Evolutionary conservation across 345 rosid genomes (phyloP).

Genomic region (Populus pruinosa): DNA sequence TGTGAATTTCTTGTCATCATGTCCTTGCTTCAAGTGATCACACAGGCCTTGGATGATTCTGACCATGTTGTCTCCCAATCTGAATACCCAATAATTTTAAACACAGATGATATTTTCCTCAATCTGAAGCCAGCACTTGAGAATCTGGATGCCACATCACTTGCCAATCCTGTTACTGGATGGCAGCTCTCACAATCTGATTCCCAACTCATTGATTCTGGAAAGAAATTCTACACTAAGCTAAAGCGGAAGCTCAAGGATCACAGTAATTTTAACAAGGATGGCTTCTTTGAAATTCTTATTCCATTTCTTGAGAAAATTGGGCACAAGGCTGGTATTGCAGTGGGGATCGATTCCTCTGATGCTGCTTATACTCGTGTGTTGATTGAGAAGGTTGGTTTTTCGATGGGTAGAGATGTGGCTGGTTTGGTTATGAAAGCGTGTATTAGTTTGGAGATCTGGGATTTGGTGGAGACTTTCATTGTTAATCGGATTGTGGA

Average conservation of each 20-base stretch:
- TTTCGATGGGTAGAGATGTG: constrained; percentile 53
- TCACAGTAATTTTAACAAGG: constrained; percentile 41
- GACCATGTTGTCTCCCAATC: constrained; percentile 28
- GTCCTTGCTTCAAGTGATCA: constrained; percentile 66
- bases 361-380: constrained; percentile 21
- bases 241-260: constrained; percentile 60
- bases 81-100: constrained; percentile 57
- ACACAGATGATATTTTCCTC: constrained; percentile 43
- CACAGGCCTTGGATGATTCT: constrained; percentile 42
- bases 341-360: constrained; percentile 23
- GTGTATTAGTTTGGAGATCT: constrained; percentile 51
- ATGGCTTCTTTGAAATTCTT: constrained; percentile 45
- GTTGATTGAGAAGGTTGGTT: constrained; percentile 50
- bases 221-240: constrained; percentile 46
- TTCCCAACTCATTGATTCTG: constrained; percentile 40
- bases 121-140: constrained; percentile 63
- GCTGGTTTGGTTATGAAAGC: constrained; percentile 65
- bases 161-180: constrained; percentile 52
- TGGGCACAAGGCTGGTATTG: constrained; percentile 33
- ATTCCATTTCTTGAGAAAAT: constrained; percentile 55
- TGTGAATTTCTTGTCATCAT: constrained; percentile 22
- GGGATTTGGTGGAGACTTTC: constrained; percentile 67
- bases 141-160: constrained; percentile 37
- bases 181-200: constrained; percentile 58
- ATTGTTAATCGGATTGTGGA: constrained; percentile 46